Evolutionary conservation across 208 protist genomes (phyloP), one percentile per base, ranked within the genome.

Genomic region (Balamuthia mandrillaris): DNA sequence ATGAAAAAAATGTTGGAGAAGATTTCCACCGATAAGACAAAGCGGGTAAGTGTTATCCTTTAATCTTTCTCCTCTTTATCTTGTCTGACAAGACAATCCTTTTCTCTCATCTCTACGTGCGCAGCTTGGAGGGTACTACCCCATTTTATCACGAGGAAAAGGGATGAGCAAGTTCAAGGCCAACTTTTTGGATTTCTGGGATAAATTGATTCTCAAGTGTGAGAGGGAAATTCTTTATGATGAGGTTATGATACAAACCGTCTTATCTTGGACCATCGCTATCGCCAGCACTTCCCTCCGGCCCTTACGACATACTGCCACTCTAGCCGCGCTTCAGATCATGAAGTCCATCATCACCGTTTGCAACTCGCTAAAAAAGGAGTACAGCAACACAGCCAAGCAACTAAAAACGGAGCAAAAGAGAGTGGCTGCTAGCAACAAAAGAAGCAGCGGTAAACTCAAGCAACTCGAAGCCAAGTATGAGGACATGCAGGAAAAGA

Each of bases 131-230:
- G 60, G 78, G 10, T 27, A 58, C 39, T 84, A 84, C 37, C 60
- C 60, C 31, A 72, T 72, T 37, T 27, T 84, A 47, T 37, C 31
- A 2, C 78, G 60, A 47, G 45, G 41, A 27, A 18, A 16, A 18
- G 70, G 58, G 70, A n/a, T 79, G 70, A 21, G 44, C 3, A 54
- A 39, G 29, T 79, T 61, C 51, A 79, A 79, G 70, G 39, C 12
- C 24, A 52, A 79, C 70, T 79, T 79, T 31, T 33, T 79, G 29
- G 70, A 79, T 41, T 79, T 79, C 70, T 79, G 70, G 70, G 70
- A 79, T 47, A 79, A 79, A 47, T 47, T 79, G 33, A 79, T 79
- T 37, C 39, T 29, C 47, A 79, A 79, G 45, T 45, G 33, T 29
- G 54, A 72, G 54, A 52, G 35, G 33, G 42, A 47, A 4, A 72